Evolutionary conservation across 2,329 filamentous ascomycete genomes (phyloP).

Genomic region (Dendrostoma leiphaemia): DNA sequence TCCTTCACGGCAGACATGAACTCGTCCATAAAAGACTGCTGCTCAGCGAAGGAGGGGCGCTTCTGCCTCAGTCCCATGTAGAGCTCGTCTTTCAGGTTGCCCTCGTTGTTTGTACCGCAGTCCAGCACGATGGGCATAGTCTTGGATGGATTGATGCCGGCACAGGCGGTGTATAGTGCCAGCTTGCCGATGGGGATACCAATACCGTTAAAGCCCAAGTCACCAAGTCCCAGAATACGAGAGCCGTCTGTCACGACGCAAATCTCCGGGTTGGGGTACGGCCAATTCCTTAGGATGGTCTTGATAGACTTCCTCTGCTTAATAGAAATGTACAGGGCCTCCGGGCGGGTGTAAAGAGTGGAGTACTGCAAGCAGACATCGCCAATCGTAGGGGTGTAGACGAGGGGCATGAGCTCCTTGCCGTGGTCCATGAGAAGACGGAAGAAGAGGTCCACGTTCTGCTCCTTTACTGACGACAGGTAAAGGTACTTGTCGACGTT

Average conservation of each 20-base stretch:
- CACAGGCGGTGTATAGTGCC: constrained; percentile 90
- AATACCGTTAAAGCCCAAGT: constrained; percentile 95
- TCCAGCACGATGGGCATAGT: constrained; percentile 71
- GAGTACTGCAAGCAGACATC: constrained; percentile 97
- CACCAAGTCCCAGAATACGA: constrained; percentile 86
- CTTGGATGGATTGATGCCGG: constrained; percentile 87
- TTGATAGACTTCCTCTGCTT: constrained; percentile 88
- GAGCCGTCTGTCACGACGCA: constrained; percentile 96
- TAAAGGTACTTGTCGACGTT: constrained; percentile 82
- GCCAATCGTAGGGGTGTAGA: constrained; percentile 89
- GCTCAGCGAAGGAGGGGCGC: constrained; percentile 74
- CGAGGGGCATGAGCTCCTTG: constrained; percentile 76
- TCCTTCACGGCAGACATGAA: constrained; percentile 91
- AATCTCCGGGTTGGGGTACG: constrained; percentile 84
- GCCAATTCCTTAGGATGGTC: constrained; percentile 91
- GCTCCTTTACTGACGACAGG: constrained; percentile 70
- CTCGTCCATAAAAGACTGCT: constrained; percentile 93
- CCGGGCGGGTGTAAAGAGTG: constrained; percentile 89
- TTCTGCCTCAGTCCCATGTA: constrained; percentile 88
- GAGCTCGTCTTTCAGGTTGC: constrained; percentile 66
- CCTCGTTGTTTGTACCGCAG: constrained; percentile 64
- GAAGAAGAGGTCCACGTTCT: constrained; percentile 81
- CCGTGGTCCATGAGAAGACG: constrained; percentile 75
- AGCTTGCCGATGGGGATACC: constrained; percentile 97
- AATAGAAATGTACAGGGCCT: constrained; percentile 94